These are phyloP conservation scores for Aspergillus bertholletiae DNA, from an alignment of 495 filamentous ascomycete genomes.

Conservation along the genomic window DNA sequence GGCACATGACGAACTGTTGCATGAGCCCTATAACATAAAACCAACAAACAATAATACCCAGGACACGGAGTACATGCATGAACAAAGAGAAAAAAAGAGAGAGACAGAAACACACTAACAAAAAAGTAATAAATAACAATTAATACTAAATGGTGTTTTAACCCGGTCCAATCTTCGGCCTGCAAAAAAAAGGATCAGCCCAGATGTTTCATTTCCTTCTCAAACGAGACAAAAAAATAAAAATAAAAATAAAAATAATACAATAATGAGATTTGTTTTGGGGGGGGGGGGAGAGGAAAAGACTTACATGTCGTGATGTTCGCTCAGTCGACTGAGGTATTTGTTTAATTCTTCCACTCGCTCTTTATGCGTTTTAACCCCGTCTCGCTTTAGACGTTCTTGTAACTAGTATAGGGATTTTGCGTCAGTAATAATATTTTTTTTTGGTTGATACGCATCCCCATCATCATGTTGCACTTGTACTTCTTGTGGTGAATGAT, in stretches of 20 bases:
- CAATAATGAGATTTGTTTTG: too few species aligned
- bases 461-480: too few species aligned
- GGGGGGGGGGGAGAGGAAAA: too few species aligned
- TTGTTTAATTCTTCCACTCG: constrained; percentile 93
- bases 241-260: background rate
- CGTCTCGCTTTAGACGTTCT: constrained; percentile 76
- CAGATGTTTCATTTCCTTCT: background rate
- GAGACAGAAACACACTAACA: background rate
- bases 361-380: constrained; percentile 94
- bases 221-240: background rate
- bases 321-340: constrained; percentile 84
- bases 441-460: too few species aligned
- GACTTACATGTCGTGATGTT: constrained; percentile 93
- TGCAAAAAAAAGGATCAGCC: constrained; percentile 20
- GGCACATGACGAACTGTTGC: too few species aligned
- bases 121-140: too few species aligned
- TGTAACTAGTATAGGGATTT: constrained; percentile 28
- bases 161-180: constrained; percentile 74
- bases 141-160: too few species aligned
- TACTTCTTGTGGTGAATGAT: too few species aligned
- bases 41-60: constrained; percentile 5
- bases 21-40: background rate
- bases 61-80: background rate
- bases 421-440: background rate
- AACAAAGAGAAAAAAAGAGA: background rate